phyloP scores from a whole-genome alignment of 2,329 filamentous ascomycete species.

The Fusarium xyrophilum region DNA sequence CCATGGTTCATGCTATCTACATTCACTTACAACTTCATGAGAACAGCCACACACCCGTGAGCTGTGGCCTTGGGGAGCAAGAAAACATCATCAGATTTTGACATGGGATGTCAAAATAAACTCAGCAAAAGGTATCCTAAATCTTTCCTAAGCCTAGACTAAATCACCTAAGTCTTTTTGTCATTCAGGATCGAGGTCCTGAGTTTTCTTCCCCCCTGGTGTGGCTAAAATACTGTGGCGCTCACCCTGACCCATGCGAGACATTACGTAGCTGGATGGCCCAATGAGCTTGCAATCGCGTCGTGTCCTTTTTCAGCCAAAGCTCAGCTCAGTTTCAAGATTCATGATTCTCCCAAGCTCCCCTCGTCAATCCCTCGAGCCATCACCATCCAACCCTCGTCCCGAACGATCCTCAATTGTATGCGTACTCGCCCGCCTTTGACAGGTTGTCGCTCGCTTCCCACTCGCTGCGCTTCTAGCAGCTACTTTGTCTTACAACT shows the following conservation, averaged over 20 bases:
- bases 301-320: constrained; percentile 44
- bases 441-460: constrained; percentile 27
- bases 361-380: constrained; percentile 31
- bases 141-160: background rate
- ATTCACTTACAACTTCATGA: background rate
- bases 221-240: constrained; percentile 8
- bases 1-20: background rate
- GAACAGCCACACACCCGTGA: constrained; percentile 3
- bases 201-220: background rate
- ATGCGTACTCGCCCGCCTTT: constrained; percentile 7
- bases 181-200: background rate
- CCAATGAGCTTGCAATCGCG: constrained; percentile 44
- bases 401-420: constrained; percentile 29
- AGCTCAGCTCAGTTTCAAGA: constrained; percentile 31
- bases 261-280: constrained; percentile 34
- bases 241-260: constrained; percentile 17
- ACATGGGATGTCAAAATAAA: background rate
- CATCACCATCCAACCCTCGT: constrained; percentile 22
- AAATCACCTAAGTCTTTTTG: background rate
- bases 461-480: constrained; percentile 29
- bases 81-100: background rate
- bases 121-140: background rate
- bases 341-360: constrained; percentile 37
- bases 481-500: constrained; percentile 17
- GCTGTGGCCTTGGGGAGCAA: background rate